phyloP scores from a whole-genome alignment of 768 basidiomycete genomes.

The Psilocybe cyanescens region DNA sequence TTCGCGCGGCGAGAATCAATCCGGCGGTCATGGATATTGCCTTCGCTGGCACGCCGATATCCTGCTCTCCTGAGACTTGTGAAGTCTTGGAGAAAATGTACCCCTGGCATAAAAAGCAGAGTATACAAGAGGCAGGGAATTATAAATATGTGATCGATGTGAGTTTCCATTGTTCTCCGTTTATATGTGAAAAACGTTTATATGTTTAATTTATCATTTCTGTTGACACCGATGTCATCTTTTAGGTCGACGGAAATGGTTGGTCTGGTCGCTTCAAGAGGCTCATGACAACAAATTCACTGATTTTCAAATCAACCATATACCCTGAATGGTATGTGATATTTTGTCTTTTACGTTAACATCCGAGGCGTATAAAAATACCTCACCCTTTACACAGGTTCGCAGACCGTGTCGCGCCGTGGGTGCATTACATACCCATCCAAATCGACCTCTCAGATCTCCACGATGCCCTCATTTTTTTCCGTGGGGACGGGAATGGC shows the following conservation, averaged over 20 bases:
- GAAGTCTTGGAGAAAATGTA: conserved; percentile 46
- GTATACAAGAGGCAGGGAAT: conserved; percentile 49
- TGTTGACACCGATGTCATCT: not conserved
- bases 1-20: conserved; percentile 46
- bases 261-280: conserved; percentile 76
- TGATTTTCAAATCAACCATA: conserved; percentile 72
- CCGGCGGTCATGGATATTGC: conserved; percentile 65
- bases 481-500: conserved; percentile 64
- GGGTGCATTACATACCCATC: conserved; percentile 78
- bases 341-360: not conserved
- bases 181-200: not conserved
- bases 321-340: conserved; percentile 70
- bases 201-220: not conserved
- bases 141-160: conserved; percentile 69
- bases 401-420: conserved; percentile 59
- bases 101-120: conserved; percentile 51
- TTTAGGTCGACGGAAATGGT: conserved; percentile 63
- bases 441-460: conserved; percentile 68
- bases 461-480: conserved; percentile 74
- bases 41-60: conserved; percentile 47
- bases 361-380: no score
- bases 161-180: conserved; percentile 20
- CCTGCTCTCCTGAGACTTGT: conserved; percentile 48
- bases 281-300: conserved; percentile 61
- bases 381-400: conserved; percentile 39